Evolutionary conservation across 2,329 filamentous ascomycete species (phyloP).

Genomic region (Ceratocystis huliohia): DNA sequence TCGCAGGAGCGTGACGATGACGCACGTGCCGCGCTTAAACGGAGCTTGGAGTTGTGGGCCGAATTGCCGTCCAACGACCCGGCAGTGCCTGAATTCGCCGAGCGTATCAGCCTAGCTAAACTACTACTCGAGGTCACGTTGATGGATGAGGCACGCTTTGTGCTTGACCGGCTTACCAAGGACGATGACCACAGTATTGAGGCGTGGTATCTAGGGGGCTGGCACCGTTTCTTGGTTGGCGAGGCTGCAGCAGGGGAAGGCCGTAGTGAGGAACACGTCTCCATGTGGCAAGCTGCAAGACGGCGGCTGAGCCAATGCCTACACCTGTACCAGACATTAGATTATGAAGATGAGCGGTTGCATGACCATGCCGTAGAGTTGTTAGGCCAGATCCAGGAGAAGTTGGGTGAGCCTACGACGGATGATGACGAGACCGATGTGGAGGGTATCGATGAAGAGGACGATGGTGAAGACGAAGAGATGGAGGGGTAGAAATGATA

Average conservation of each 20-base stretch:
- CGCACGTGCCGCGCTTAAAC: slow-evolving; percentile 61
- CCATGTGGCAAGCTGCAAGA: slow-evolving; percentile 58
- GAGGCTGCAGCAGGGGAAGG: slow-evolving; percentile 33
- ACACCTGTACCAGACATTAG: slow-evolving; percentile 61
- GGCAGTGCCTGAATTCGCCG: slow-evolving; percentile 70
- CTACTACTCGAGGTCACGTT: slow-evolving; percentile 82
- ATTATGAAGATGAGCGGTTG: slow-evolving; percentile 75
- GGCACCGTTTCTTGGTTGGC: slow-evolving; percentile 72
- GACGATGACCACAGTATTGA: slow-evolving; percentile 94
- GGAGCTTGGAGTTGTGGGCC: slow-evolving; percentile 75
- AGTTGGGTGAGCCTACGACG: slow-evolving; percentile 48
- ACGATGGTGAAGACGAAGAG: slow-evolving; percentile 42
- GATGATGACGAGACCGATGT: slow-evolving; percentile 44
- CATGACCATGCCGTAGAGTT: slow-evolving; percentile 65
- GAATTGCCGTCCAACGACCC: slow-evolving; percentile 60
- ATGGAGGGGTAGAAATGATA: slow-evolving; percentile 35
- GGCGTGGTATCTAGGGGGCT: slow-evolving; percentile 92
- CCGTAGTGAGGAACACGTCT: slow-evolving; percentile 23
- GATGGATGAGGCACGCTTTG: slow-evolving; percentile 71
- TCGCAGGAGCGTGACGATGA: slow-evolving; percentile 72
- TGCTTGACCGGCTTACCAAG: slow-evolving; percentile 67
- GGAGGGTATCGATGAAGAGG: slow-evolving; percentile 38
- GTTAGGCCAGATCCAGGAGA: slow-evolving; percentile 47
- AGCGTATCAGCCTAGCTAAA: slow-evolving; percentile 68
- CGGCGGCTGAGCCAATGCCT: slow-evolving; percentile 75